Evolutionary conservation across 441 rosid genomes (phyloP), one percentile per base, ranked within the genome.

Genomic region (Eruca vesicaria): DNA sequence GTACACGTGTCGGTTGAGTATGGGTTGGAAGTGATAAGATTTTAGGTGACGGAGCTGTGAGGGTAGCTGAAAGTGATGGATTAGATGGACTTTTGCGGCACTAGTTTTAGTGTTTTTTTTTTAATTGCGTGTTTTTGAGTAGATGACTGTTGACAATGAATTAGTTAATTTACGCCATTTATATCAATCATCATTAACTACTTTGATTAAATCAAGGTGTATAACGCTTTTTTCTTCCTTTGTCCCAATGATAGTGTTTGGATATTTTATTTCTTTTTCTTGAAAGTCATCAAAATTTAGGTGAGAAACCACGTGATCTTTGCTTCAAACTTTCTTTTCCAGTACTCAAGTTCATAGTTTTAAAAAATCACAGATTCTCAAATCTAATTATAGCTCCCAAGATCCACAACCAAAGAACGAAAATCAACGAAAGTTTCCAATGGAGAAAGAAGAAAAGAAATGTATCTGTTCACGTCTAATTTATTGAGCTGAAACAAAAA

Each of bases 71-170:
- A 71, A 50, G 59, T 50, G 73, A 50, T 59, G 19, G 33, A 15
- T 33, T 75, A 3, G 35, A 36, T 32, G 43, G 79, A 76, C 59
- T 61, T 63, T 76, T 53, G 75, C 74, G 70, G 59, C 70, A n/a
- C n/a, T n/a, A 56, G 43, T 64, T 31, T 48, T 59, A 36, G 76
- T 77, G 63, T 5, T 50, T 21, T 56, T 41, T n/a, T 33, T 53
- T 52, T 15, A 23, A 16, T 69, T 12, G 76, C 68, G 80, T 77
- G 72, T 29, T 21, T 74, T 65, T 56, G 45, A 64, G 65, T 18
- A 29, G 36, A 60, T 55, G 55, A 67, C 5, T 58, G 28, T 56
- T 58, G 50, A 41, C 26, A 18, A 10, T 53, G 52, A 45, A 2
- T 59, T 74, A 74, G 14, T 74, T 45, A 65, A 45, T 53, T n/a